These are phyloP conservation scores for Rhodomyrtus tomentosa DNA, from an alignment of 345 rosid species.

Conservation along the genomic window DNA sequence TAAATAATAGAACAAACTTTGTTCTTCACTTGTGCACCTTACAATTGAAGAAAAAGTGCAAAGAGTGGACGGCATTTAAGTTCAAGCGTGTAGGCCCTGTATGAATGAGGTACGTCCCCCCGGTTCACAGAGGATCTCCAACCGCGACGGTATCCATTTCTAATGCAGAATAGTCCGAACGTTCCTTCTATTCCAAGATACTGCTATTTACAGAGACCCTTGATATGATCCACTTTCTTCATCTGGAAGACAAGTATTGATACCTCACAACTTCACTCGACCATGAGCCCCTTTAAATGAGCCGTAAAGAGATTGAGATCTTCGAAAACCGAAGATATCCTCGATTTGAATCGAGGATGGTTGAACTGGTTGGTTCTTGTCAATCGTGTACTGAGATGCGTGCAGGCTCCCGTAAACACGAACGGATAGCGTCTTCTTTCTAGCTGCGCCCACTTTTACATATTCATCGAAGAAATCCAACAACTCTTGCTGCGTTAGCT, in stretches of 20 bases:
- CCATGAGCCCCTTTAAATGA: constrained; percentile 59
- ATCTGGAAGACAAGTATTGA: not conserved
- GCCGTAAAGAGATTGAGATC: constrained; percentile 65
- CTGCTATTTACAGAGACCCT: not conserved
- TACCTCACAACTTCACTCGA: constrained; percentile 1
- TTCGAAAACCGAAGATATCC: constrained; percentile 62
- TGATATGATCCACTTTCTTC: not conserved
- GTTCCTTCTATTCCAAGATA: not conserved
- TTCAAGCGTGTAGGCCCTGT: not conserved
- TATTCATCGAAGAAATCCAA: constrained; percentile 58
- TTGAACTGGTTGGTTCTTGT: constrained; percentile 19
- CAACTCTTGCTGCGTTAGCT: constrained; percentile 59
- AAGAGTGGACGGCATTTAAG: not conserved
- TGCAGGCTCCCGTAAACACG: constrained; percentile 57
- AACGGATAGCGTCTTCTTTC: constrained; percentile 48
- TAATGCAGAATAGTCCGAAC: not conserved
- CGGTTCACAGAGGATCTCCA: not conserved
- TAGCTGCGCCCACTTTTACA: constrained; percentile 54
- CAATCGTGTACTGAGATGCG: constrained; percentile 25
- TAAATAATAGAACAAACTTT: not conserved
- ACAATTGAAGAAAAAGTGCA: not conserved
- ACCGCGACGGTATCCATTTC: not conserved
- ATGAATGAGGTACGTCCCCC: not conserved
- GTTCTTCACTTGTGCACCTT: not conserved
- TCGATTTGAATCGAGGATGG: constrained; percentile 28